Percentiles rank a stretch among this genome's conserved stretches.
Evolutionary conservation across 371 early-diverging fungal species (phyloP).

Genomic region (Chytridium lagenaria): DNA sequence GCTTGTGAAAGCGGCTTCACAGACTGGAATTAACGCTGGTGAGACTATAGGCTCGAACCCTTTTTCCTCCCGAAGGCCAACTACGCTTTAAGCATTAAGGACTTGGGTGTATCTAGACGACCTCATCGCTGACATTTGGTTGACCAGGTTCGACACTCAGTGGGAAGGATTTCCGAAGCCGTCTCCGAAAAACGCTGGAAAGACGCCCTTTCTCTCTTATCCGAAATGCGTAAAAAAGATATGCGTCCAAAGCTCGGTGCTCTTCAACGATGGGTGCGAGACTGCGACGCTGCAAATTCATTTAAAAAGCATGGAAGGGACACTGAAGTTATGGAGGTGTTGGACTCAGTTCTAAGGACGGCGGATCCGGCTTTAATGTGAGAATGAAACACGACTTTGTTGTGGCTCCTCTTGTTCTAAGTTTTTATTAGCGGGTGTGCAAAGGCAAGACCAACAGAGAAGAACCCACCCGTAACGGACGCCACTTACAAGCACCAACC

Average conservation of each 20-base stretch:
- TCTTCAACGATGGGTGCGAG: slow-evolving; percentile 65
- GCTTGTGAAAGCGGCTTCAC: slow-evolving; percentile 16
- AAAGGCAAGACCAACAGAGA: neutral
- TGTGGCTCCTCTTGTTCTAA: neutral
- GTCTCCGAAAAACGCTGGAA: slow-evolving; percentile 58
- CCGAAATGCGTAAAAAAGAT: slow-evolving; percentile 53
- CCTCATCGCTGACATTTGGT: too few species aligned
- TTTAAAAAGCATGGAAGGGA: slow-evolving; percentile 27
- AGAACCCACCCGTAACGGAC: neutral
- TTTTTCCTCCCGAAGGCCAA: too few species aligned
- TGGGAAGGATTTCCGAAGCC: slow-evolving; percentile 56
- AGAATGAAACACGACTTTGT: neutral
- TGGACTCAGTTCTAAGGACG: slow-evolving; percentile 61
- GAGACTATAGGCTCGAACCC: neutral
- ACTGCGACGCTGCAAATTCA: slow-evolving; percentile 62
- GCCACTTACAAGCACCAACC: neutral
- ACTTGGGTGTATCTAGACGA: too few species aligned
- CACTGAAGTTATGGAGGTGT: slow-evolving; percentile 53
- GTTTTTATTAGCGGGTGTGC: neutral
- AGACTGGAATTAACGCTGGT: slow-evolving; percentile 30
- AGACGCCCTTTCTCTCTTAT: slow-evolving; percentile 55
- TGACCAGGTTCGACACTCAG: too few species aligned
- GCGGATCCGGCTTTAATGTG: slow-evolving; percentile 56
- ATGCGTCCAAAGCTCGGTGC: slow-evolving; percentile 59
- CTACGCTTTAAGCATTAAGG: too few species aligned